Conservation (phyloP, 1,284 basidiomycete genomes). For the Ganoderma lingzhi region DNA sequence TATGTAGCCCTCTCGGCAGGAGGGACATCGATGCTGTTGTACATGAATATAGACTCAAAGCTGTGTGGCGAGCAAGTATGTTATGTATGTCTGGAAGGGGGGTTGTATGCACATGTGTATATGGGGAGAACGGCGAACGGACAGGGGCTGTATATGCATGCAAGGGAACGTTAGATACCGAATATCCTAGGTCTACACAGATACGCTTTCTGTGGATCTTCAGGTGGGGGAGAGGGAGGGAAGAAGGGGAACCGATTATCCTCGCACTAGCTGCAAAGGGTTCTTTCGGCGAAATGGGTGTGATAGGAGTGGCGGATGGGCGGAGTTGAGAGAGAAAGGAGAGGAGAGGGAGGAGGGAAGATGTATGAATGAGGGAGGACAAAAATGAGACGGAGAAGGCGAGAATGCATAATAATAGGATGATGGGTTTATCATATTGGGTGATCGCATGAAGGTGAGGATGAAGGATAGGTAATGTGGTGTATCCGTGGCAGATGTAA, state of each 20-base stretch:
- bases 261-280: slow-evolving; percentile 8
- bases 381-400: not conserved
- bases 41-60: not conserved
- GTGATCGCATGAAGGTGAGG: not conserved
- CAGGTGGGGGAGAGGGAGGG: not conserved
- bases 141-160: not conserved
- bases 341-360: not conserved
- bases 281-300: not conserved
- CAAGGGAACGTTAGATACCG: not conserved
- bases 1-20: not conserved
- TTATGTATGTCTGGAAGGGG: not conserved
- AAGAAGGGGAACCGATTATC: not conserved
- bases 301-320: not conserved
- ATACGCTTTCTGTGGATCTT: not conserved
- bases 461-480: not conserved
- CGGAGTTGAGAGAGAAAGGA: not conserved
- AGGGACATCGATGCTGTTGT: not conserved
- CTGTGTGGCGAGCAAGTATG: not conserved
- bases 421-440: slow-evolving; percentile 9
- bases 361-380: not conserved
- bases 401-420: slow-evolving; percentile 12
- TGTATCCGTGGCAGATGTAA: not conserved
- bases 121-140: not conserved
- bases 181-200: slow-evolving; percentile 7
- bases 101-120: slow-evolving; percentile 1